Percentiles rank a stretch among this genome's conserved stretches.
These are phyloP conservation scores for Colletotrichum eleusines DNA, from an alignment of 2,329 filamentous ascomycete genomes.

Conservation along the genomic window DNA sequence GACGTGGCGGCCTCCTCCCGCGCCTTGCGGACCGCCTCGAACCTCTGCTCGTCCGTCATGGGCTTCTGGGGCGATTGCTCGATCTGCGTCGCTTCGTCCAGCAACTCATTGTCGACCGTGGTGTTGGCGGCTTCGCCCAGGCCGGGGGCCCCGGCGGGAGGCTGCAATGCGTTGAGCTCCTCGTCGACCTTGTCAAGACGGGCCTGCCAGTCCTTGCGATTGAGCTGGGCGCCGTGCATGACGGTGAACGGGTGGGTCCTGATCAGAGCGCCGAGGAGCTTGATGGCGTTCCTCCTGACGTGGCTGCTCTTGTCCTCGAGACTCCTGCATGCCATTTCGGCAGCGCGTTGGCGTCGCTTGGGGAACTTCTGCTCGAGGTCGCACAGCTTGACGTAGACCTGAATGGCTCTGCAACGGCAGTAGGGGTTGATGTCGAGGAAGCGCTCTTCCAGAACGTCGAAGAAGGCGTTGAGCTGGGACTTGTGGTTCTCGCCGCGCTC, in stretches of 20 bases:
- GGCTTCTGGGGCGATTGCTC: constrained; percentile 69
- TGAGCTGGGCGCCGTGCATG: constrained; percentile 89
- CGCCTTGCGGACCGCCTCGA: constrained; percentile 80
- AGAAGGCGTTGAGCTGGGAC: constrained; percentile 95
- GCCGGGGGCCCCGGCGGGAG: constrained; percentile 79
- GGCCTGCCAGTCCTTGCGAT: constrained; percentile 85
- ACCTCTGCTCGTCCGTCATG: constrained; percentile 84
- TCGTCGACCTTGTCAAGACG: constrained; percentile 85
- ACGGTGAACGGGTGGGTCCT: constrained; percentile 95
- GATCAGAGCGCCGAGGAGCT: constrained; percentile 87
- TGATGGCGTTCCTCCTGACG: constrained; percentile 94
- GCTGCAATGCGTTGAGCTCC: constrained; percentile 84
- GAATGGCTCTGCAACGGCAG: constrained; percentile 89
- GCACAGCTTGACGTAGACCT: constrained; percentile 92
- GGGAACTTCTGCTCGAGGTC: constrained; percentile 97
- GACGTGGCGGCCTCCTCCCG: constrained; percentile 89
- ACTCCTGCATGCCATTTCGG: constrained; percentile 88
- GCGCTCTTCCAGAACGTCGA: constrained; percentile 94
- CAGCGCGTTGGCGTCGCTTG: constrained; percentile 87
- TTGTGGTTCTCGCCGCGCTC: constrained; percentile 94
- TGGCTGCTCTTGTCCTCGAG: constrained; percentile 99
- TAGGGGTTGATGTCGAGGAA: constrained; percentile 98
- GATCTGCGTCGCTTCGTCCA: constrained; percentile 90
- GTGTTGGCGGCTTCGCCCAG: constrained; percentile 76
- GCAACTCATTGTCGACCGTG: constrained; percentile 79